These are phyloP conservation scores for Suillus clintonianus DNA, from an alignment of 768 basidiomycete genomes.

Conservation along the genomic window DNA sequence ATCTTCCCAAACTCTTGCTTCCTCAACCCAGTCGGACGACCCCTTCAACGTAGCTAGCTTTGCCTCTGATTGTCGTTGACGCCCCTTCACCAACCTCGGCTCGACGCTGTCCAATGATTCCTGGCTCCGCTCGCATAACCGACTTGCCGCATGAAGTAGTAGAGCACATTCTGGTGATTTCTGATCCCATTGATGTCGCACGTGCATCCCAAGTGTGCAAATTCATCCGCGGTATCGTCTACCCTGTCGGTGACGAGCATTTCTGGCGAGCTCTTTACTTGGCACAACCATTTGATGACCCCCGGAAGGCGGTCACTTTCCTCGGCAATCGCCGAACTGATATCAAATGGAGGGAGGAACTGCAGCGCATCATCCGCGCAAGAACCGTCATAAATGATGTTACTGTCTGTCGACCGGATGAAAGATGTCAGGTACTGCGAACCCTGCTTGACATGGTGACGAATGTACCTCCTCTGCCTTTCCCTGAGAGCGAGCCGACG, in stretches of 20 bases:
- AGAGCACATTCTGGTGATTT: constrained; percentile 55
- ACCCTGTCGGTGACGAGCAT: constrained; percentile 43
- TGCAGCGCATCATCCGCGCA: constrained; percentile 60
- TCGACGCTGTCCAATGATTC: neutral
- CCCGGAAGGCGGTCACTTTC: constrained; percentile 46
- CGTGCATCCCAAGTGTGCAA: constrained; percentile 52
- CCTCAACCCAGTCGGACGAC: neutral
- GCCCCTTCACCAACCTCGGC: neutral
- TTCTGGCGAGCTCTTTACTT: constrained; percentile 74
- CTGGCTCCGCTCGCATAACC: constrained; percentile 19
- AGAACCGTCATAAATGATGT: constrained; percentile 45
- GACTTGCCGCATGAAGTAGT: constrained; percentile 59
- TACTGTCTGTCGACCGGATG: constrained; percentile 39
- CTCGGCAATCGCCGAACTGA: constrained; percentile 25
- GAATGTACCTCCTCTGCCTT: constrained; percentile 40
- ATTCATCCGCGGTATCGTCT: constrained; percentile 44
- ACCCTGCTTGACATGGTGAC: constrained; percentile 55
- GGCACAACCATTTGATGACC: constrained; percentile 63
- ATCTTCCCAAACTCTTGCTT: neutral
- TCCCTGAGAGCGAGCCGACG: constrained; percentile 27
- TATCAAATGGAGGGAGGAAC: constrained; percentile 53
- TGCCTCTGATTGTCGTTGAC: neutral
- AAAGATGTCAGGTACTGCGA: constrained; percentile 43
- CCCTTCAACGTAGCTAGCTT: neutral
- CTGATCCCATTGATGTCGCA: constrained; percentile 65